Base-by-base conservation (phyloP, 2,329 filamentous ascomycete species). In the Beauveria medogensis region DNA sequence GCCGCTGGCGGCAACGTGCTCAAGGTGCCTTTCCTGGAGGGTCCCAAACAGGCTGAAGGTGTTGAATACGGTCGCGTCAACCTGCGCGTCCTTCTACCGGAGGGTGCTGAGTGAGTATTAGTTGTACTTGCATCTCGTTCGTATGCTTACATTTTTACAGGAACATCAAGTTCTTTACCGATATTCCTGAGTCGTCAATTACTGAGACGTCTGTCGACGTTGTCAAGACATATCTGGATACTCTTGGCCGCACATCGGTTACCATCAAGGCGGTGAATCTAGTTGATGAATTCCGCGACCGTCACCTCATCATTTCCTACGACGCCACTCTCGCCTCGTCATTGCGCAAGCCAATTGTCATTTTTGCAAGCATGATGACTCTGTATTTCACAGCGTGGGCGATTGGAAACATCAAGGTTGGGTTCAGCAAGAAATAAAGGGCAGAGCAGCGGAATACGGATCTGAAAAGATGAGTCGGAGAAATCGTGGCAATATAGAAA, bases 151-250 rank as follows among this genome's bases (percentile, higher is more conserved):
- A 48, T 73, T 78, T 69, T 80, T 60, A 63, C 68, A 94, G 92
- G 64, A 92, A 94, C 65, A 82, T 96, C 67, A 85, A 89, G 72
- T 92, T 88, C 70, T 80, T 84, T 65, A 91, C 91, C 58, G 82
- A 84, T 5, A 80, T 96, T 37, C 92, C 92, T 1, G 72, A 75
- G 22, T 78, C 79, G 6, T 78, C 82, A 44, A 79, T 94, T 60
- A 78, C 85, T 54, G 79, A 82, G 54, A 82, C 84, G 28, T 72
- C 73, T 2, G 72, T 85, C 20, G 83, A 82, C 65, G 75, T 88
- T n/a, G 85, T 94, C 77, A 88, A 87, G 74, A 97, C 92, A 0
- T 99, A 92, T 76, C 89, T 99, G 77, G 94, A 99, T 74, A 97
- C 94, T 0, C 69, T 93, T 37, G 94, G 94, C 63, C 90, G 94